Evolutionary conservation across 108 stramenopile species (phyloP).

Genomic region (Epithemia pelagica): DNA sequence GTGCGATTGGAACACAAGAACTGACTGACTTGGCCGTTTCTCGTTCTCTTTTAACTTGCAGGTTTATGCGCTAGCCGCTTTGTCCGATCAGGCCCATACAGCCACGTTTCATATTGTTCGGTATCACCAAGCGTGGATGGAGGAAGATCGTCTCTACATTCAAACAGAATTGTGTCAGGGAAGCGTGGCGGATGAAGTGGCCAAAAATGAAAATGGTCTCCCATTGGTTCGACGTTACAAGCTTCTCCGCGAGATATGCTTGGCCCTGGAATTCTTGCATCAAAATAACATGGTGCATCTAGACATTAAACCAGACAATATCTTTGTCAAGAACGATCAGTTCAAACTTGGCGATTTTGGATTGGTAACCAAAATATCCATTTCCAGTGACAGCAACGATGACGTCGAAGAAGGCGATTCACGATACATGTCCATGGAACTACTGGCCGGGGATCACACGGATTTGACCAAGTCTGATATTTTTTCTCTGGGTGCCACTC

Average conservation of each 20-base stretch:
- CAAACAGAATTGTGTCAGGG: constrained; percentile 75
- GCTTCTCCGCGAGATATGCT: constrained; percentile 74
- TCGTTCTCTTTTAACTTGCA: constrained; percentile 8
- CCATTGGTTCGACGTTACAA: constrained; percentile 55
- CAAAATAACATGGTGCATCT: constrained; percentile 81
- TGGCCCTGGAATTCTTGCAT: constrained; percentile 85
- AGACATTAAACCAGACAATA: constrained; percentile 94
- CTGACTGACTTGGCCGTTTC: not conserved
- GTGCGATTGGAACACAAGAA: not conserved
- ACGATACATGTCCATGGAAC: constrained; percentile 90
- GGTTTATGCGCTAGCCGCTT: constrained; percentile 78
- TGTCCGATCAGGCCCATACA: constrained; percentile 64
- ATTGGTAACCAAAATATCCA: constrained; percentile 66
- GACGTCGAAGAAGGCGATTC: constrained; percentile 93
- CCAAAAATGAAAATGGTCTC: constrained; percentile 12
- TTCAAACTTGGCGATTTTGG: constrained; percentile 95
- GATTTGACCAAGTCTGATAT: constrained; percentile 93
- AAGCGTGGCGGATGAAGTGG: constrained; percentile 54
- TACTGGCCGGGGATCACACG: constrained; percentile 74
- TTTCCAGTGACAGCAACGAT: constrained; percentile 8
- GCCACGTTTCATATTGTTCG: constrained; percentile 86
- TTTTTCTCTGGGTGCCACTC: constrained; percentile 85
- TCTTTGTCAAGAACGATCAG: constrained; percentile 87
- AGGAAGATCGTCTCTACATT: constrained; percentile 77
- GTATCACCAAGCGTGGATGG: constrained; percentile 90